Evolutionary conservation across 352 stramenopile genomes (phyloP).

Genomic region (Pelagophyceae sp.): DNA sequence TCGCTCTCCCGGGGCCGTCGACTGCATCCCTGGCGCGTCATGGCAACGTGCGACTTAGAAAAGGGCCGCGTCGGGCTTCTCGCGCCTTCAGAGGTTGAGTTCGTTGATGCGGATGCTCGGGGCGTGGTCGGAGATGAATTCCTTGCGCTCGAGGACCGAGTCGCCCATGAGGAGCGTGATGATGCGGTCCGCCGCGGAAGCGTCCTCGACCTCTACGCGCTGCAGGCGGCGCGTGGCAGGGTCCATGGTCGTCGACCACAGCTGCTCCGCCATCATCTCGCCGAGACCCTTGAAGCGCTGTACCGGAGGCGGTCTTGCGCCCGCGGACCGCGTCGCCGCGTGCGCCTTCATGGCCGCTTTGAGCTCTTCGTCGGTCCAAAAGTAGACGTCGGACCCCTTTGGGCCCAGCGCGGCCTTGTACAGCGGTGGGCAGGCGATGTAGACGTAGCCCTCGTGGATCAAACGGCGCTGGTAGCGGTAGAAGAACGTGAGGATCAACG

Average conservation of each 20-base stretch:
- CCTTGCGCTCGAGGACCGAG: slow-evolving; percentile 48
- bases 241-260: slow-evolving; percentile 67
- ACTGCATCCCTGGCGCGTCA: no score
- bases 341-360: slow-evolving; percentile 5
- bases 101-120: slow-evolving; percentile 51
- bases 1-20: no score
- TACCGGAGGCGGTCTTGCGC: no score
- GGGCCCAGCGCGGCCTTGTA: slow-evolving; percentile 60
- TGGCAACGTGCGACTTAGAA: no score
- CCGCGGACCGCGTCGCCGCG: slow-evolving; percentile 27
- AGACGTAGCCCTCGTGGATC: slow-evolving; percentile 63
- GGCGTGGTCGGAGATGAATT: slow-evolving; percentile 58
- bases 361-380: slow-evolving; percentile 39
- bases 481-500: slow-evolving; percentile 68
- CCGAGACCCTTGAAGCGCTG: slow-evolving; percentile 66
- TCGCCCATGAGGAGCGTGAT: slow-evolving; percentile 67
- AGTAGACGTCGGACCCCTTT: slow-evolving; percentile 41
- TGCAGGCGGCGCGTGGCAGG: slow-evolving; percentile 48
- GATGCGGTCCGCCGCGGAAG: slow-evolving; percentile 48
- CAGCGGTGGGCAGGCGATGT: slow-evolving; percentile 64
- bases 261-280: slow-evolving; percentile 64
- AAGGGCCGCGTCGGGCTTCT: no score
- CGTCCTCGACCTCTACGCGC: slow-evolving; percentile 54
- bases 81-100: slow-evolving; percentile 46
- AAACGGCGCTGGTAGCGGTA: slow-evolving; percentile 65